These are phyloP conservation scores for Trematosphaeria pertusa DNA, from an alignment of 2,329 filamentous ascomycete species.

Conservation along the genomic window DNA sequence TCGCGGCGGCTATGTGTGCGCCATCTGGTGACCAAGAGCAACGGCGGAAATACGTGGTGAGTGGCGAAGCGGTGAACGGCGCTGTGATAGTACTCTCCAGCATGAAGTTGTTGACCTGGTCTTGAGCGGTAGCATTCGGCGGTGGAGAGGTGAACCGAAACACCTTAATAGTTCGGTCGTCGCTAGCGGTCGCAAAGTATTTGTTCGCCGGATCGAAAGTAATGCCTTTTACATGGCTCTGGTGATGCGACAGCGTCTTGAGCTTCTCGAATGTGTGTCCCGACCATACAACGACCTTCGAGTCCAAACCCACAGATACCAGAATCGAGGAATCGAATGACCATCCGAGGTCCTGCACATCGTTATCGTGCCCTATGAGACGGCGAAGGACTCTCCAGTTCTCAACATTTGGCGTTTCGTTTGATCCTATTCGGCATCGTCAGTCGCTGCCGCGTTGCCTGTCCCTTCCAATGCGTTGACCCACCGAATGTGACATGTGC, in stretches of 20 bases:
- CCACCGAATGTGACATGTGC: slow-evolving; percentile 79
- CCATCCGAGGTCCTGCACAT: slow-evolving; percentile 98
- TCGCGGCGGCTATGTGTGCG: slow-evolving; percentile 94
- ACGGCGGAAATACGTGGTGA: slow-evolving; percentile 95
- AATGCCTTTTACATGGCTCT: slow-evolving; percentile 98
- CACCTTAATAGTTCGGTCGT: slow-evolving; percentile 95
- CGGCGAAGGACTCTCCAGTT: slow-evolving; percentile 97
- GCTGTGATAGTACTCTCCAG: slow-evolving; percentile 88
- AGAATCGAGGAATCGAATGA: slow-evolving; percentile 94
- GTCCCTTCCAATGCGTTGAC: slow-evolving; percentile 27
- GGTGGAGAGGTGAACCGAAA: slow-evolving; percentile 89
- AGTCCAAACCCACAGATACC: slow-evolving; percentile 94
- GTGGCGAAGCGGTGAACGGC: slow-evolving; percentile 87
- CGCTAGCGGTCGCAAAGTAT: slow-evolving; percentile 97
- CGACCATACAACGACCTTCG: slow-evolving; percentile 98
- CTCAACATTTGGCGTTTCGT: slow-evolving; percentile 90
- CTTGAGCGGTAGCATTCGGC: slow-evolving; percentile 90
- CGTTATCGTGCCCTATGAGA: slow-evolving; percentile 95
- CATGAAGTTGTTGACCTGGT: slow-evolving; percentile 96
- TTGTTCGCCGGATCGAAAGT: slow-evolving; percentile 99
- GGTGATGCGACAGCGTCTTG: slow-evolving; percentile 90
- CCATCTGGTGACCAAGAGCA: slow-evolving; percentile 99
- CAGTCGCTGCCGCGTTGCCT: slow-evolving; percentile 13
- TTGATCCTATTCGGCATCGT: slow-evolving; percentile 64
- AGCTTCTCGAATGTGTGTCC: slow-evolving; percentile 98